Conservation (phyloP, 495 filamentous ascomycete genomes). For the Entonaema liquescens region DNA sequence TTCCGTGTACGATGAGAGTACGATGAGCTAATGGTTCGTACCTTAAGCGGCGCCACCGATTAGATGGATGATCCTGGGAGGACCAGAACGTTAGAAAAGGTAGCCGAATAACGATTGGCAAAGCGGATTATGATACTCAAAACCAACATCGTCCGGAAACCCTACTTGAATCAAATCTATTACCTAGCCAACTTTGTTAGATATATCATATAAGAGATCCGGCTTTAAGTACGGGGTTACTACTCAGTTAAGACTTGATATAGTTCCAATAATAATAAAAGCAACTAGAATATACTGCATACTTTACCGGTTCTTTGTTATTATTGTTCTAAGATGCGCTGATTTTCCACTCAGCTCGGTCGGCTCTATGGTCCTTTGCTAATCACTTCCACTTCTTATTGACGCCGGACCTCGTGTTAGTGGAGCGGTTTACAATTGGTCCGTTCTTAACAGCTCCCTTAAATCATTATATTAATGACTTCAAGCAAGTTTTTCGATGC, state of each 20-base stretch:
- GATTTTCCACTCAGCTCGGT: conserved; percentile 22
- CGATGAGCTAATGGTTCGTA: conserved; percentile 15
- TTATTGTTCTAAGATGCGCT: conserved; percentile 15
- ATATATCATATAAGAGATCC: background rate
- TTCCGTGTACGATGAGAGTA: background rate
- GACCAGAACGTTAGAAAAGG: background rate
- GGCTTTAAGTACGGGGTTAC: background rate
- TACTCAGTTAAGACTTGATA: no score
- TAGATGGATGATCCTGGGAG: conserved; percentile 28
- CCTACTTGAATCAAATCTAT: background rate
- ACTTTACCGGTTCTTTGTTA: background rate
- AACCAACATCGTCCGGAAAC: conserved; percentile 5
- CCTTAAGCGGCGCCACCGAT: conserved; percentile 18
- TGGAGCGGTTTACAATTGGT: conserved; percentile 34
- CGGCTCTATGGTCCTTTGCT: conserved; percentile 15
- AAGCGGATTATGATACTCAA: background rate
- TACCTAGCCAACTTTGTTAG: background rate
- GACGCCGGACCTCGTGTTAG: conserved; percentile 40
- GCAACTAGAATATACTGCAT: no score
- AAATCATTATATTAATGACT: conserved; percentile 23
- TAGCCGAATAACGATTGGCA: conserved; percentile 2
- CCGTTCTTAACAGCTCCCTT: conserved; percentile 14
- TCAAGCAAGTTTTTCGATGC: conserved; percentile 13
- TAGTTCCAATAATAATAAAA: no score
- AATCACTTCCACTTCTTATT: conserved; percentile 36